Conservation (phyloP, 2,329 filamentous ascomycete genomes). For the Pyricularia sp. region DNA sequence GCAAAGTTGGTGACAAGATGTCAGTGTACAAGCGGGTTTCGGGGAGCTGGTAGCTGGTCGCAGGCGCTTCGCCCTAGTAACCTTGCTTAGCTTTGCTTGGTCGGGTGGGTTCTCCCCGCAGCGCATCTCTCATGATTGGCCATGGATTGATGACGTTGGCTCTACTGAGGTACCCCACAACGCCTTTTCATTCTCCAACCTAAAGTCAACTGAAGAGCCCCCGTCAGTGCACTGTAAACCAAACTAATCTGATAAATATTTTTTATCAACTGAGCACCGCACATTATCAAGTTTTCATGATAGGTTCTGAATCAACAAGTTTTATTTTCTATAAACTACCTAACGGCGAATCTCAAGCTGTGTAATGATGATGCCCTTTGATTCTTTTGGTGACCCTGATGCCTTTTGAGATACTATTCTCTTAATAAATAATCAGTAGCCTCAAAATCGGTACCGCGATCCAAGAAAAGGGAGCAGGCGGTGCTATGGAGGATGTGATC, state of each 20-base stretch:
- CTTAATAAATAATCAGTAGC: not conserved
- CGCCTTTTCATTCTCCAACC: not conserved
- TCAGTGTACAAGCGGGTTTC: not conserved
- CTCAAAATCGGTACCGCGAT: not conserved
- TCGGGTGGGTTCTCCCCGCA: not conserved
- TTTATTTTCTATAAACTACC: not conserved
- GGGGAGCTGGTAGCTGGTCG: not conserved
- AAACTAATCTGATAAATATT: too few relatives aligned
- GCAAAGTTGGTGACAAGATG: not conserved
- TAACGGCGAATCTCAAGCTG: not conserved
- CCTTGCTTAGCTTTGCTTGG: not conserved
- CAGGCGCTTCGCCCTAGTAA: not conserved
- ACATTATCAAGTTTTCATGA: not conserved
- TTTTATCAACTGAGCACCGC: not conserved
- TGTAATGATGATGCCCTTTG: not conserved
- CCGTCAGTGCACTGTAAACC: not conserved
- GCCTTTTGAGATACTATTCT: not conserved
- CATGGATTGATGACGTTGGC: not conserved
- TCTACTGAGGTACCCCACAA: not conserved
- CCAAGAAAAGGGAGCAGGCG: not conserved
- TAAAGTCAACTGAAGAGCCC: not conserved
- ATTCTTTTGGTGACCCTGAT: not conserved
- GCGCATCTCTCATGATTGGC: not conserved
- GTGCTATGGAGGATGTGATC: not conserved
- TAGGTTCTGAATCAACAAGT: not conserved